Percentiles rank a stretch among this genome's conserved stretches.
phyloP scores from a whole-genome alignment of 2,329 filamentous ascomycete species.

The Fusarium miscanthi region DNA sequence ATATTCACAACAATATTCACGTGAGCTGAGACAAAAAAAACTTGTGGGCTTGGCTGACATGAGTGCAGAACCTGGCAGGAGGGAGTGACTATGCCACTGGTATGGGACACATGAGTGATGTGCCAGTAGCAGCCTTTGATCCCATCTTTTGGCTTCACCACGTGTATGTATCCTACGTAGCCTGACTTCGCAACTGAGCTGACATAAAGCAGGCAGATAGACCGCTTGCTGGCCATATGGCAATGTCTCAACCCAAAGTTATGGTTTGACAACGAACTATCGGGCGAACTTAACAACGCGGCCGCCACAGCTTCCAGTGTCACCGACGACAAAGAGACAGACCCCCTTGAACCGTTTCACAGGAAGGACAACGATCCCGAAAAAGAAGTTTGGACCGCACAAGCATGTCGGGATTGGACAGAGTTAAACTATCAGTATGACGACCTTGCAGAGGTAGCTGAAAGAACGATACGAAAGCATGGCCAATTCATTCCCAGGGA shows the following conservation, averaged over 20 bases:
- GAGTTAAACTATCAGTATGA: not conserved
- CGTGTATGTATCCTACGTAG: not conserved
- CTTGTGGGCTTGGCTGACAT: fast-evolving
- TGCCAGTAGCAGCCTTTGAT: slow-evolving; percentile 2
- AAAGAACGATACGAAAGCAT: not conserved
- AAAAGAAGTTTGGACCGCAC: not conserved
- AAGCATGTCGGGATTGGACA: not conserved
- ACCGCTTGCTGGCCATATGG: not conserved
- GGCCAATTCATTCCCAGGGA: fast-evolving
- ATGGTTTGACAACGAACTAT: not conserved
- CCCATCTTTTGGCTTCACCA: slow-evolving; percentile 13
- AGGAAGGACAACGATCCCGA: not conserved
- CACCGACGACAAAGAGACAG: not conserved
- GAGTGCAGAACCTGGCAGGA: not conserved
- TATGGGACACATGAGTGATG: not conserved
- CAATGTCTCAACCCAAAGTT: not conserved
- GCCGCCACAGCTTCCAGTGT: fast-evolving
- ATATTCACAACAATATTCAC: slow-evolving; percentile 14
- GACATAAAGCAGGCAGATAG: not conserved
- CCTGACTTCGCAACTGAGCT: not conserved
- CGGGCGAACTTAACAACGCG: fast-evolving
- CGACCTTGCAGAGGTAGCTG: not conserved
- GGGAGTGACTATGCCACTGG: not conserved
- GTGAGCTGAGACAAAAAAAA: fast-evolving
- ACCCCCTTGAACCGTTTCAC: not conserved